Conservation (phyloP, 768 basidiomycete genomes). For the Termitomyces eurrhizus region DNA sequence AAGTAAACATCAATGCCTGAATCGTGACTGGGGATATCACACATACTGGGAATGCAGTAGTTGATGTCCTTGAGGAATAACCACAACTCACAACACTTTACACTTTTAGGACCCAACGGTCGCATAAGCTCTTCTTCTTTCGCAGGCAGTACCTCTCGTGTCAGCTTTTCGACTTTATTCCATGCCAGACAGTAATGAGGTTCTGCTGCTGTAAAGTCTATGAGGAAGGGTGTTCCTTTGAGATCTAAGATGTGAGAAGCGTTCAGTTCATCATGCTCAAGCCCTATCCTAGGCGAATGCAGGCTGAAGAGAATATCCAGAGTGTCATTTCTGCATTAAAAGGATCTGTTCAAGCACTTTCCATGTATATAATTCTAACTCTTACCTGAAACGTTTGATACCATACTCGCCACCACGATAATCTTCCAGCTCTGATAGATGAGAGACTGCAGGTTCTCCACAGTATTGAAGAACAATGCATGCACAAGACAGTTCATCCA, state of each 20-base stretch:
- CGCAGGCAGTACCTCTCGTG: not conserved
- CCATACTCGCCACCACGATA: not conserved
- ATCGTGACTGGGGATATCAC: no score
- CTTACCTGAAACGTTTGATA: not conserved
- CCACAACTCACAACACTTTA: not conserved
- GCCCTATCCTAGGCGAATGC: not conserved
- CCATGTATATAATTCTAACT: no score
- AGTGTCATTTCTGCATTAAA: not conserved
- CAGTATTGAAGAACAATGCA: not conserved
- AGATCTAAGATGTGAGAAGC: not conserved
- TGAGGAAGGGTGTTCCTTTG: not conserved
- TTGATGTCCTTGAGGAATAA: not conserved
- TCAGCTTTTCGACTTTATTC: not conserved
- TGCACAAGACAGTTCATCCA: no score
- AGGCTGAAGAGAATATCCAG: not conserved
- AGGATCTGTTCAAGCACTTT: not conserved
- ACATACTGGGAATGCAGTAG: not conserved
- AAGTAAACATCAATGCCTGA: not conserved
- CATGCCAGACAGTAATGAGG: not conserved
- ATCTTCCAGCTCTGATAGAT: not conserved
- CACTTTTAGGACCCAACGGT: not conserved
- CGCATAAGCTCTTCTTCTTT: not conserved
- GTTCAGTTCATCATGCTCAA: not conserved
- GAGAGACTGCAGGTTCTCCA: not conserved
- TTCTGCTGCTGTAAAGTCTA: not conserved